Evolutionary conservation across 2,329 filamentous ascomycete species (phyloP).

Genomic region (Huntiella decipiens): DNA sequence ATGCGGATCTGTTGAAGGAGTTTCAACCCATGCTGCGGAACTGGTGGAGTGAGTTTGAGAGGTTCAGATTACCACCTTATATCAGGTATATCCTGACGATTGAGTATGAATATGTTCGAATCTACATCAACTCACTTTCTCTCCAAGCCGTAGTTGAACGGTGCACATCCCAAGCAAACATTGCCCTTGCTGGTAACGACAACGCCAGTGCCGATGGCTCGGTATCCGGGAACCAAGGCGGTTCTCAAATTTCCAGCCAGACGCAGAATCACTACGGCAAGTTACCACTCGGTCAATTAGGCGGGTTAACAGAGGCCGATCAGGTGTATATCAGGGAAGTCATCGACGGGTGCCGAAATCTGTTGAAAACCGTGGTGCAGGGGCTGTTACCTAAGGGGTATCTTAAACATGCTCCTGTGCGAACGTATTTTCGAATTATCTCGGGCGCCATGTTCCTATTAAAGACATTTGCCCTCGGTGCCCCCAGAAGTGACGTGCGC

Average conservation of each 20-base stretch:
- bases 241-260: slow-evolving; percentile 36
- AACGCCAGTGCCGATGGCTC: slow-evolving; percentile 18
- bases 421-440: slow-evolving; percentile 75
- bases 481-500: slow-evolving; percentile 58
- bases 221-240: slow-evolving; percentile 14
- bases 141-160: slow-evolving; percentile 89
- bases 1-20: slow-evolving; percentile 60
- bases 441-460: slow-evolving; percentile 70
- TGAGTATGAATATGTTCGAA: slow-evolving; percentile 86
- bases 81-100: slow-evolving; percentile 67
- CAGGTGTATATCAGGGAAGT: slow-evolving; percentile 60
- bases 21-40: slow-evolving; percentile 61
- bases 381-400: slow-evolving; percentile 56
- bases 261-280: slow-evolving; percentile 47
- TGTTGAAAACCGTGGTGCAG: slow-evolving; percentile 60
- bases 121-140: slow-evolving; percentile 87
- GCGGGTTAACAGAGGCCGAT: slow-evolving; percentile 45
- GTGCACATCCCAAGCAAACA: slow-evolving; percentile 53
- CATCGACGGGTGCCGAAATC: slow-evolving; percentile 55
- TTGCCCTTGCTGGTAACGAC: slow-evolving; percentile 13
- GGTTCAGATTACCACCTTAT: slow-evolving; percentile 47
- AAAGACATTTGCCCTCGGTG: slow-evolving; percentile 68
- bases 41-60: slow-evolving; percentile 69
- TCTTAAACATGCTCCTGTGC: slow-evolving; percentile 64
- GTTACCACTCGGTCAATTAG: slow-evolving; percentile 42